Conservation (phyloP, 208 protist species). For the Balamuthia mandrillaris region DNA sequence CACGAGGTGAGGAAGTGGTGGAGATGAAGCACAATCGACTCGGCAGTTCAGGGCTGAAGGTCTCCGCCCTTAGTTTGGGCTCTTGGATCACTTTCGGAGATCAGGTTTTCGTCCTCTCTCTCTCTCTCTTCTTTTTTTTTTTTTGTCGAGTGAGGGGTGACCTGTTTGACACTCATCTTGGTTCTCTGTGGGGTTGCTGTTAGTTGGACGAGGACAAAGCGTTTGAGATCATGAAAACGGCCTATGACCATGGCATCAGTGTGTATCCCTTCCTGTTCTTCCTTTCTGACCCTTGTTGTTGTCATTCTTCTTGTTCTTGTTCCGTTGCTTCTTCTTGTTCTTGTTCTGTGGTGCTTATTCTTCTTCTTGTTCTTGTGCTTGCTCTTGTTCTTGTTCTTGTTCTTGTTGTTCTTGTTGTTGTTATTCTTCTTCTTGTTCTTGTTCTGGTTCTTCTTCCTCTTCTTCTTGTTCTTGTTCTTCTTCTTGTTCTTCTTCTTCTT, state of each 20-base stretch:
- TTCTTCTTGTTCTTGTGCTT: not conserved
- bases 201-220: slow-evolving; percentile 18
- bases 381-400: too few species aligned
- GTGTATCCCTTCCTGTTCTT: not conserved
- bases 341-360: not conserved
- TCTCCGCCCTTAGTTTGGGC: slow-evolving; percentile 47
- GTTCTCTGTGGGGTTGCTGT: not conserved
- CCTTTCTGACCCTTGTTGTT: not conserved
- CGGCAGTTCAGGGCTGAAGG: slow-evolving; percentile 51
- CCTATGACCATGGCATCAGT: slow-evolving; percentile 37
- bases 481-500: too few species aligned
- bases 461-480: too few species aligned
- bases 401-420: too few species aligned
- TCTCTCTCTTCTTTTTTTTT: not conserved
- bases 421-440: too few species aligned
- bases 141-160: not conserved
- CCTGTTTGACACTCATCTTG: slow-evolving; percentile 1
- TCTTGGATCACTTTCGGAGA: slow-evolving; percentile 57
- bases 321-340: not conserved
- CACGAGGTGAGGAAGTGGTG: too few species aligned
- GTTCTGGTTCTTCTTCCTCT: too few species aligned
- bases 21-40: slow-evolving; percentile 32
- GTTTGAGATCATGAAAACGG: slow-evolving; percentile 25
- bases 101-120: not conserved
- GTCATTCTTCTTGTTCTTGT: not conserved